A percentile compares a stretch with the other conserved stretches of the same genome.
These are phyloP conservation scores for Teunomyces funiuensis DNA, from an alignment of 805 yeast species.

Conservation along the genomic window DNA sequence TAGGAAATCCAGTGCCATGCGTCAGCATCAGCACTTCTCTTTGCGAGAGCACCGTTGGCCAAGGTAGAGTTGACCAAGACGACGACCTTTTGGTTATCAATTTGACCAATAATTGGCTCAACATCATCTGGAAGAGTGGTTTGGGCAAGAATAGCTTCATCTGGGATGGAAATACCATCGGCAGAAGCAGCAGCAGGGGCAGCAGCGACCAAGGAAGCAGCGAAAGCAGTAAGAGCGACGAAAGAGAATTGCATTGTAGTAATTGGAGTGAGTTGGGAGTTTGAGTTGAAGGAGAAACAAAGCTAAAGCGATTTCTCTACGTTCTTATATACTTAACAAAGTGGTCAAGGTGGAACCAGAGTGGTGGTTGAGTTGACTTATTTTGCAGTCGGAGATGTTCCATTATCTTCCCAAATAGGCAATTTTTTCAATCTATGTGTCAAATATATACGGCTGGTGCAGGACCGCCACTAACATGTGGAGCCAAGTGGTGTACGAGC, in stretches of 20 bases:
- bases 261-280: background rate
- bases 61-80: slow-evolving; percentile 14
- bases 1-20: slow-evolving; percentile 7
- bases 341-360: background rate
- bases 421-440: background rate
- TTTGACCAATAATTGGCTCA: slow-evolving; percentile 11
- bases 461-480: background rate
- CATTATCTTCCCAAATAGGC: slow-evolving; percentile 1
- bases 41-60: slow-evolving; percentile 8
- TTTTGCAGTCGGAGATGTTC: slow-evolving; percentile 3
- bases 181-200: slow-evolving; percentile 7
- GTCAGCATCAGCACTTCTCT: slow-evolving; percentile 11
- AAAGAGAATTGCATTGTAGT: slow-evolving; percentile 13
- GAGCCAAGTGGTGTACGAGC: background rate
- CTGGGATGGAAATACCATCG: slow-evolving; percentile 9
- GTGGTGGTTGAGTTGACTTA: background rate
- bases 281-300: background rate
- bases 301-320: background rate
- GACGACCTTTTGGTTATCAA: slow-evolving; percentile 13
- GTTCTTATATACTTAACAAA: background rate
- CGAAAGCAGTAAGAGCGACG: slow-evolving; percentile 6
- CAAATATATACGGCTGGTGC: background rate
- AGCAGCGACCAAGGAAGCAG: slow-evolving; percentile 9
- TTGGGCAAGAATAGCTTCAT: slow-evolving; percentile 13
- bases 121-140: slow-evolving; percentile 10